Conservation (phyloP, 2,329 filamentous ascomycete species). For the Pyrenochaeta sp. region DNA sequence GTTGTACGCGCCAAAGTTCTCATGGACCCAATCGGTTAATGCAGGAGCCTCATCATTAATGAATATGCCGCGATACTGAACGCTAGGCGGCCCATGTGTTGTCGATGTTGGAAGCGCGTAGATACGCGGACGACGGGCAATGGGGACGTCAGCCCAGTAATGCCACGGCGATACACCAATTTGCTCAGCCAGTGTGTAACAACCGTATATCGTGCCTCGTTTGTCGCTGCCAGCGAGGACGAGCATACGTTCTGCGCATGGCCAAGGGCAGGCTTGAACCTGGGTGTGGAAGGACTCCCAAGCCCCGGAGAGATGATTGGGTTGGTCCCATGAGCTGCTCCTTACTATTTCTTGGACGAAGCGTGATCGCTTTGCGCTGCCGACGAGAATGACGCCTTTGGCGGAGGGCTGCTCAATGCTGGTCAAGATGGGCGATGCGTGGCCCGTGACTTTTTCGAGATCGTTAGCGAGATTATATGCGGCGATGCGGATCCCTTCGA, state of each 20-base stretch:
- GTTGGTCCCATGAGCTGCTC: too few species aligned
- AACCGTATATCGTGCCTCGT: slow-evolving; percentile 27
- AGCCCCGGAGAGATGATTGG: too few species aligned
- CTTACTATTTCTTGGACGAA: neutral
- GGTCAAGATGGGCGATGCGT: neutral
- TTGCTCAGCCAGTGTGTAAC: slow-evolving; percentile 30
- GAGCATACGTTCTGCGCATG: neutral
- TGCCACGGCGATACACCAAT: slow-evolving; percentile 49
- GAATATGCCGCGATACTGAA: slow-evolving; percentile 72
- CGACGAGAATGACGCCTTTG: neutral
- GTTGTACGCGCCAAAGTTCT: slow-evolving; percentile 40
- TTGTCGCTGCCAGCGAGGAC: slow-evolving; percentile 31
- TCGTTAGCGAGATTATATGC: neutral
- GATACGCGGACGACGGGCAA: neutral
- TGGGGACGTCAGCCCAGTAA: slow-evolving; percentile 37
- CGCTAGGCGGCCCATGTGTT: slow-evolving; percentile 61
- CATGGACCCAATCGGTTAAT: slow-evolving; percentile 68
- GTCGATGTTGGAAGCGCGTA: neutral
- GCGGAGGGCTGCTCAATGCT: neutral
- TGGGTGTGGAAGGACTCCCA: neutral
- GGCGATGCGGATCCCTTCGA: slow-evolving; percentile 1
- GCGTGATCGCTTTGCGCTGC: neutral
- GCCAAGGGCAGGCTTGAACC: neutral
- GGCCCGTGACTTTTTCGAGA: neutral
- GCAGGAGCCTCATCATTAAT: slow-evolving; percentile 72